Conservation (phyloP, 164 flowering plant species). For the Annona squamosa region DNA sequence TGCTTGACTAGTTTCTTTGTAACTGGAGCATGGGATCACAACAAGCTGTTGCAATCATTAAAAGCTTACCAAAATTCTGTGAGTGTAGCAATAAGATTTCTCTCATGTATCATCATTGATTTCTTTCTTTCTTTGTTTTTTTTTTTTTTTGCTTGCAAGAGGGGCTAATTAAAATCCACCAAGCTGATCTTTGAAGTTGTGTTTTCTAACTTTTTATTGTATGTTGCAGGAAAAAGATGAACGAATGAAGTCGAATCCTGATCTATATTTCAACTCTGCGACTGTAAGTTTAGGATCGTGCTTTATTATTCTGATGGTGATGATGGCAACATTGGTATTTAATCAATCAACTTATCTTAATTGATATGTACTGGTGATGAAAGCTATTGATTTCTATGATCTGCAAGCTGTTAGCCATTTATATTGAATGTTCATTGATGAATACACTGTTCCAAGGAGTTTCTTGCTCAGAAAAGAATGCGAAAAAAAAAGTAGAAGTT, state of each 20-base stretch:
- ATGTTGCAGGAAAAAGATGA: conserved; percentile 80
- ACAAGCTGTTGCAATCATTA: conserved; percentile 58
- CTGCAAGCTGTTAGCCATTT: too few species aligned
- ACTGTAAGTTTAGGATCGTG: conserved; percentile 44
- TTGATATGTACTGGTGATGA: too few species aligned
- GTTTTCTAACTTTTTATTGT: conserved; percentile 8
- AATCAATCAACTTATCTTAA: too few species aligned
- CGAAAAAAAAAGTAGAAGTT: too few species aligned
- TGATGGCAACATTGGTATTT: too few species aligned
- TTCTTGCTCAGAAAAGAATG: too few species aligned
- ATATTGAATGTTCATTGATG: too few species aligned
- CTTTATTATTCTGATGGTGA: not conserved
- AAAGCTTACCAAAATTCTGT: conserved; percentile 96
- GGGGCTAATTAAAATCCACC: not conserved
- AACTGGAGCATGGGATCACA: conserved; percentile 84
- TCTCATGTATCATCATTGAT: not conserved
- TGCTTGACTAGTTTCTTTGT: conserved; percentile 76
- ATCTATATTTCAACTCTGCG: conserved; percentile 79
- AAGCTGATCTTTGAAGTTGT: conserved; percentile 3
- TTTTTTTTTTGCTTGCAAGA: not conserved
- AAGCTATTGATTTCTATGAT: too few species aligned
- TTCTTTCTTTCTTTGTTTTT: not conserved
- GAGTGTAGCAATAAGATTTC: conserved; percentile 17
- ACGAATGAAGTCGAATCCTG: conserved; percentile 68
- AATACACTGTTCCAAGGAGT: too few species aligned